Evolutionary conservation across 768 basidiomycete genomes (phyloP).

Genomic region (Suillus weaverae): DNA sequence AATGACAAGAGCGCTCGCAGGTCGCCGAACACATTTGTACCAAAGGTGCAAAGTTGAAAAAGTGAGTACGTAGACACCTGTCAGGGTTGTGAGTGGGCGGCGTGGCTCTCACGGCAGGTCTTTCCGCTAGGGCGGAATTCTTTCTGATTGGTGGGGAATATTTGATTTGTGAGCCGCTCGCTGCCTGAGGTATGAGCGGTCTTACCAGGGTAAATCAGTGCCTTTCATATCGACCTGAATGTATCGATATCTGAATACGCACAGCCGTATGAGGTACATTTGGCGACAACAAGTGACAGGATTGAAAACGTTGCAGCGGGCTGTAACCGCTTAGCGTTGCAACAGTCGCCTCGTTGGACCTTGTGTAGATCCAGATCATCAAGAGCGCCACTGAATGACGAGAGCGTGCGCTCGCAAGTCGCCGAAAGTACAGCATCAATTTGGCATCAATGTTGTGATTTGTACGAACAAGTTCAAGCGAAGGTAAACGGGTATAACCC

Average conservation of each 20-base stretch:
- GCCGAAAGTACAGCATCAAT: background rate
- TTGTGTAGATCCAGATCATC: background rate
- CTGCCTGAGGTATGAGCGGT: background rate
- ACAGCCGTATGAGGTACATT: slow-evolving; percentile 1
- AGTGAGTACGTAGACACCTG: background rate
- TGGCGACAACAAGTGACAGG: no score
- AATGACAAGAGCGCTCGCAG: background rate
- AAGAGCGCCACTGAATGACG: background rate
- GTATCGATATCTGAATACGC: background rate
- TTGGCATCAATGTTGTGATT: background rate
- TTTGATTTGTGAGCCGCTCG: no score
- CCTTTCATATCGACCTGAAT: background rate
- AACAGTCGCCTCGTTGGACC: background rate
- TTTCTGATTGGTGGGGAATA: background rate
- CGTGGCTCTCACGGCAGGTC: background rate
- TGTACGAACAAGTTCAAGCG: background rate
- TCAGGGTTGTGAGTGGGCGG: background rate
- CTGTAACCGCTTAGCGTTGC: background rate
- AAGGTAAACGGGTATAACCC: slow-evolving; percentile 8
- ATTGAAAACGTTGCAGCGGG: slow-evolving; percentile 1
- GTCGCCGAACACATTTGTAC: background rate
- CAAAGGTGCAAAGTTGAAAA: background rate
- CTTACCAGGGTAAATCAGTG: background rate
- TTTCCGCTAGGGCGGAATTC: background rate
- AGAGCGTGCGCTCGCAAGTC: background rate